A percentile compares a stretch with the other conserved stretches of the same genome.
Evolutionary conservation across 257 asterid species (phyloP).

Genomic region (Perilla frutescens): DNA sequence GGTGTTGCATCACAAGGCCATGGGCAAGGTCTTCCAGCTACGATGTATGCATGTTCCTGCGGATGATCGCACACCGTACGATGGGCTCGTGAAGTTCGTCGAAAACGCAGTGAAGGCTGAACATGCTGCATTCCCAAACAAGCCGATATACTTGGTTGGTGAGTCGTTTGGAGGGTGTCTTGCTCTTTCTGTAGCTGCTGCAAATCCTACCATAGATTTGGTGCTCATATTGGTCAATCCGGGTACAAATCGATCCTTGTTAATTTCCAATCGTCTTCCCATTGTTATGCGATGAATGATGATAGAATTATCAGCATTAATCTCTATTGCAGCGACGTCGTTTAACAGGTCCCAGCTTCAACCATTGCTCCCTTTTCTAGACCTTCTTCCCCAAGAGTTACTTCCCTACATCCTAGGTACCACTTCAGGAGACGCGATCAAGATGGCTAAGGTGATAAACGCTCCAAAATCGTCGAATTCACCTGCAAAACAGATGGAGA

Average conservation of each 20-base stretch:
- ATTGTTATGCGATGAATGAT: no score
- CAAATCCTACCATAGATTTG: constrained; percentile 53
- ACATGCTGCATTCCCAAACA: constrained; percentile 41
- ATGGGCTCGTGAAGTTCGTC: constrained; percentile 53
- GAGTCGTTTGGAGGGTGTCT: constrained; percentile 68
- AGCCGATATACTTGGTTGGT: constrained; percentile 62
- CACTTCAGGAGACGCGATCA: constrained; percentile 49
- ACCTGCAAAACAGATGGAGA: constrained; percentile 38
- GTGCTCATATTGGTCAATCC: constrained; percentile 62
- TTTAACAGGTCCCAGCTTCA: constrained; percentile 53
- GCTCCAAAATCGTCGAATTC: background rate
- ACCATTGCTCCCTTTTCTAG: constrained; percentile 48
- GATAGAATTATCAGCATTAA: no score
- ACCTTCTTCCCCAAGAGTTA: constrained; percentile 46
- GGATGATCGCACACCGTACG: constrained; percentile 51
- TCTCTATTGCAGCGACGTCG: constrained; percentile 57
- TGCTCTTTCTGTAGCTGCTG: constrained; percentile 69
- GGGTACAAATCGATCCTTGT: constrained; percentile 37
- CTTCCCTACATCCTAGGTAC: constrained; percentile 46
- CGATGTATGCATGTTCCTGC: constrained; percentile 66
- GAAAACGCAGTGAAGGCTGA: constrained; percentile 45
- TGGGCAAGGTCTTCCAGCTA: constrained; percentile 62
- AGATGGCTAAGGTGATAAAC: constrained; percentile 44
- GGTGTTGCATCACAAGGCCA: constrained; percentile 64
- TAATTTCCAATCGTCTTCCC: background rate